phyloP scores from a whole-genome alignment of 208 protist species.

The Herpetomonas tarakana region DNA sequence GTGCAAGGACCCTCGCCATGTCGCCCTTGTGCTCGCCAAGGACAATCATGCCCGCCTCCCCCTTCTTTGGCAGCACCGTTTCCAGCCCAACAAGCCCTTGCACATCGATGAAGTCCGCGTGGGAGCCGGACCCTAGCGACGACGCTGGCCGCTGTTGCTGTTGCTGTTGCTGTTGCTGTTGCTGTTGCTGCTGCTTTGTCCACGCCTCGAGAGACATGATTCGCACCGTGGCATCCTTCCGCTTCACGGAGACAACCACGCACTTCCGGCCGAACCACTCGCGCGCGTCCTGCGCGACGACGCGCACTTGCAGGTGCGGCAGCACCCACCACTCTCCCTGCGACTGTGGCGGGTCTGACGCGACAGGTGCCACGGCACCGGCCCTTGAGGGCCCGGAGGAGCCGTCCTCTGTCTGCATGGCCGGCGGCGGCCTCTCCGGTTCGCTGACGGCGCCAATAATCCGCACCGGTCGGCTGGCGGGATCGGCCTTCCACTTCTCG shows the following conservation, averaged over 20 bases:
- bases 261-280: slow-evolving; percentile 64
- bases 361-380: neutral
- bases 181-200: neutral
- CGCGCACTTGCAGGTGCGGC: slow-evolving; percentile 65
- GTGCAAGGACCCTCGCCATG: slow-evolving; percentile 41
- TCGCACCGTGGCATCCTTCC: slow-evolving; percentile 51
- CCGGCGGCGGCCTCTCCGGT: neutral
- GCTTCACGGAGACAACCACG: slow-evolving; percentile 44
- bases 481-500: slow-evolving; percentile 63
- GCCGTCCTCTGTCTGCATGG: neutral
- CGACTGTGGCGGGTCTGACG: neutral
- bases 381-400: neutral
- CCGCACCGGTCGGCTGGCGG: slow-evolving; percentile 51
- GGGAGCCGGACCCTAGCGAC: neutral
- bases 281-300: slow-evolving; percentile 49
- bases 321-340: slow-evolving; percentile 63
- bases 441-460: slow-evolving; percentile 4
- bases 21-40: slow-evolving; percentile 53
- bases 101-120: slow-evolving; percentile 48
- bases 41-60: slow-evolving; percentile 59
- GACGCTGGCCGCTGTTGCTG: neutral
- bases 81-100: slow-evolving; percentile 56
- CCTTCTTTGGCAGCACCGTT: slow-evolving; percentile 73
- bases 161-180: neutral
- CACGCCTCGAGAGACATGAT: slow-evolving; percentile 19